phyloP scores from a whole-genome alignment of 2,329 filamentous ascomycete genomes.

The Cordyceps pruinosa region DNA sequence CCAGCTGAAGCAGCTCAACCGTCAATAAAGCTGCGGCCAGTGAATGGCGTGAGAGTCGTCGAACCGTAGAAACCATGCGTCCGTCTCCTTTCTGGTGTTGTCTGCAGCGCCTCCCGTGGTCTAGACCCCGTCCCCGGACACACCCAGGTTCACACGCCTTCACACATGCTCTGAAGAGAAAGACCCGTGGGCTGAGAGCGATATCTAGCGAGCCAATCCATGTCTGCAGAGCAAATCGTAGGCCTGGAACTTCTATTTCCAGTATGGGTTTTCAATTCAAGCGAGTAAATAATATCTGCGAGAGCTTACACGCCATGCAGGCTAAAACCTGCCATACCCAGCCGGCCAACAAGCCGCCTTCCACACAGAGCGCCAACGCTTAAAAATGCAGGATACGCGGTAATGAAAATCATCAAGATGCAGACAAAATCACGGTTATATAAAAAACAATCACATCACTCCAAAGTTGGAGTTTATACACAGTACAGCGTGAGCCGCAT shows the following conservation, averaged over 20 bases:
- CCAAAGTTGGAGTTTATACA: neutral
- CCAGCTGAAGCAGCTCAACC: neutral
- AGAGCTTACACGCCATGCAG: neutral
- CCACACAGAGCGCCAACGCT: conserved; percentile 14
- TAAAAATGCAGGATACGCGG: conserved; percentile 5
- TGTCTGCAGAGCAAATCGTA: neutral
- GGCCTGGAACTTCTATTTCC: neutral
- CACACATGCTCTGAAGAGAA: too few species aligned
- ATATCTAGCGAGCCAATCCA: neutral
- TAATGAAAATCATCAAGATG: neutral
- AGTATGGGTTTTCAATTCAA: neutral
- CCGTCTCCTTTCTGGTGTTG: neutral
- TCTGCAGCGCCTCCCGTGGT: neutral
- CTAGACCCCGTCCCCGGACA: neutral
- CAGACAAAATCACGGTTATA: neutral
- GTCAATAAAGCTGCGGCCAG: neutral
- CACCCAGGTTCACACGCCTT: too few species aligned
- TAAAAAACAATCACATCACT: neutral
- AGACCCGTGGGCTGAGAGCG: too few species aligned
- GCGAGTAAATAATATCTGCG: neutral
- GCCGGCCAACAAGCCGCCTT: neutral
- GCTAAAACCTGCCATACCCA: neutral
- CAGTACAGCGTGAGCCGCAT: neutral
- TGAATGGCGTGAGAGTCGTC: neutral
- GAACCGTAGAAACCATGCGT: neutral